Evolutionary conservation across 495 filamentous ascomycete genomes (phyloP).

Genomic region (Tuber melanosporum): DNA sequence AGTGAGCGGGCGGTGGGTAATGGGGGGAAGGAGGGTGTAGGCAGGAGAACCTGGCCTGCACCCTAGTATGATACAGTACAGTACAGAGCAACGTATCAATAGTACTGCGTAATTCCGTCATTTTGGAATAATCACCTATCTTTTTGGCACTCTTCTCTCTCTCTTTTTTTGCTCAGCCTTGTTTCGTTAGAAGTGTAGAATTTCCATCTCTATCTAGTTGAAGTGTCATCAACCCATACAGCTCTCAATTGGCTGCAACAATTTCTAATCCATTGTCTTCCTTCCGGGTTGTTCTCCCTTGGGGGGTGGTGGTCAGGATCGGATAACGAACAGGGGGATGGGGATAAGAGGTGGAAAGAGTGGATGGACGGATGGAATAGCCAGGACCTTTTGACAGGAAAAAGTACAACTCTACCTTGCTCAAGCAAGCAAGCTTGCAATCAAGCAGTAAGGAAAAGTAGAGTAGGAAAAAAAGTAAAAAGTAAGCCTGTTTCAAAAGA

Average conservation of each 20-base stretch:
- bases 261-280: not conserved
- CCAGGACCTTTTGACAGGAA: not conserved
- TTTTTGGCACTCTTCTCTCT: not conserved
- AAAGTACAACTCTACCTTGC: not conserved
- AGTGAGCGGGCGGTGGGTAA: conserved; percentile 1
- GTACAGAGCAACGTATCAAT: not conserved
- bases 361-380: not conserved
- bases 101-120: not conserved
- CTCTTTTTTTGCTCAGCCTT: not conserved
- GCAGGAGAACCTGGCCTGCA: not conserved
- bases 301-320: not conserved
- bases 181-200: not conserved
- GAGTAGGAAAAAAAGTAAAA: not conserved
- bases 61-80: not conserved
- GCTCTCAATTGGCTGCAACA: not conserved
- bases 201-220: not conserved
- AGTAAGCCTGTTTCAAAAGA: conserved; percentile 5
- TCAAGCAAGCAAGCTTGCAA: not conserved
- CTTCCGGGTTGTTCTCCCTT: not conserved
- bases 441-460: not conserved
- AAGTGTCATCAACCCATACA: not conserved
- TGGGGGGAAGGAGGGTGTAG: not conserved
- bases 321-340: not conserved
- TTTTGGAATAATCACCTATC: not conserved
- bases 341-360: not conserved